Evolutionary conservation across 768 basidiomycete species (phyloP), one percentile per base, ranked within the genome.

Genomic region (Psilocybe sp.): DNA sequence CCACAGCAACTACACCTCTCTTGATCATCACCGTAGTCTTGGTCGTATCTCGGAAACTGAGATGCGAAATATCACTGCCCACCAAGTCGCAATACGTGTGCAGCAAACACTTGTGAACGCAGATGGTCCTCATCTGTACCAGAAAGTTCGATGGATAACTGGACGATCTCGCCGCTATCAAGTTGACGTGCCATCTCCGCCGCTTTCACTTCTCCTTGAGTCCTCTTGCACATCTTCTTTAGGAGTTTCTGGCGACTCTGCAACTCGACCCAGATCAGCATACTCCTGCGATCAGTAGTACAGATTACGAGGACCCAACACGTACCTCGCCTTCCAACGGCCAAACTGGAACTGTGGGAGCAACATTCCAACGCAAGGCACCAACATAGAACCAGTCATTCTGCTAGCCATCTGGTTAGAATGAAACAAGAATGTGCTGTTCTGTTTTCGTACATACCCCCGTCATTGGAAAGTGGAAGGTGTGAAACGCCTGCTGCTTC

Each of bases 351-450:
- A 57, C 59, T 13, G 70, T 50, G 14, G 41, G 41, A 0, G 58
- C 23, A 4, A 28, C 23, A 28, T 28, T 60, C 77, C 78, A 82
- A n/a, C 63, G 56, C 40, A 74, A 67, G n/a, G 70, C 73, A 12
- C 80, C 80, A 19, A 82, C 66, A 50, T 79, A 82, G 52, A 62
- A 77, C 80, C 80, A 81, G 1, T 50, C 63, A 35, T 69, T 67
- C 76, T 80, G 47, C 41, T 15, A 20, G 13, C 31, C 13, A 10
- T 19, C 18, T 18, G 14, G 15, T n/a, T 16, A 16, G n/a, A 39
- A 28, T 43, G 14, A 37, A 40, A 31, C n/a, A 33, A n/a, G 10
- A 23, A 35, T 51, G 36, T 49, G 48, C 35, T 43, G 35, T 49
- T 42, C 35, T 33, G 44, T 13, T 34, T 34, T 41, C n/a, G 31